Evolutionary conservation across 805 yeast species (phyloP).

Genomic region (Candida sakaeoensis): DNA sequence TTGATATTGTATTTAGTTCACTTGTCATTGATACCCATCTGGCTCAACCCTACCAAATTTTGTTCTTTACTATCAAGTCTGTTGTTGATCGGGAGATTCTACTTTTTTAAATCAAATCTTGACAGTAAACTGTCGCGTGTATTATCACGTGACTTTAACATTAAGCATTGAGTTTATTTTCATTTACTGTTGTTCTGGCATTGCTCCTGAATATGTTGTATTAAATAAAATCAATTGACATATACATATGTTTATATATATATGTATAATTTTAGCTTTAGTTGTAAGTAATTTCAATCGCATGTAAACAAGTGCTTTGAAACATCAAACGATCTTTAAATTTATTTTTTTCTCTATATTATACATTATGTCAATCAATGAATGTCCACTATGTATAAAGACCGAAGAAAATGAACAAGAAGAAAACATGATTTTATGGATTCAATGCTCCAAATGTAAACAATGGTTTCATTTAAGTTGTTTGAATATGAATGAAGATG

Average conservation of each 20-base stretch:
- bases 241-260: too few relatives aligned
- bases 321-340: neutral
- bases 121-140: too few relatives aligned
- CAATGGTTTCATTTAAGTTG: slow-evolving; percentile 57
- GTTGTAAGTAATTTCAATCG: neutral
- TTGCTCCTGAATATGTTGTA: too few relatives aligned
- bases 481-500: slow-evolving; percentile 28
- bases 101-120: too few relatives aligned
- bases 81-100: neutral
- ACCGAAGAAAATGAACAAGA: too few relatives aligned
- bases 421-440: slow-evolving; percentile 39
- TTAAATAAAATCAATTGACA: too few relatives aligned
- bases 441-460: slow-evolving; percentile 53
- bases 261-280: too few relatives aligned
- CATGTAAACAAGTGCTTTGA: neutral
- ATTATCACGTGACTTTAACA: too few relatives aligned
- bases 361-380: slow-evolving; percentile 14
- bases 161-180: too few relatives aligned
- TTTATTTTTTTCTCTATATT: neutral
- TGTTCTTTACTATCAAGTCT: neutral
- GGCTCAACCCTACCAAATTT: neutral
- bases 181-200: too few relatives aligned
- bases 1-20: neutral
- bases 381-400: slow-evolving; percentile 21
- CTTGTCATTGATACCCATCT: neutral